Conservation (phyloP, 257 asterid species). For the Penstemon davidsonii region DNA sequence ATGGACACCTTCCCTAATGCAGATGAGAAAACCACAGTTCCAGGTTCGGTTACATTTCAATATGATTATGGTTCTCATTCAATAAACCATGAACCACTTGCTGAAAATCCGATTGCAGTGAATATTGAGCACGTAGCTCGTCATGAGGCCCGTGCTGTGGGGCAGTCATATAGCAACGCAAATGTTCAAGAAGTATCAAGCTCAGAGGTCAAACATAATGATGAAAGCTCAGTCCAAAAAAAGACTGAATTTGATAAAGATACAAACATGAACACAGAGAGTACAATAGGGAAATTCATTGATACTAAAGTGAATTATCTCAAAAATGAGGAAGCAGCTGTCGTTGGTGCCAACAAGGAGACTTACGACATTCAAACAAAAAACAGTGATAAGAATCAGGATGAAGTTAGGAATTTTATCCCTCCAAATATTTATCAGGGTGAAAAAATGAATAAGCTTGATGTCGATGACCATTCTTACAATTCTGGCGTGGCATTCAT, state of each 20-base stretch:
- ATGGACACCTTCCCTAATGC: conserved; percentile 33
- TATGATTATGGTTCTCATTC: conserved; percentile 45
- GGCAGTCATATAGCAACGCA: conserved; percentile 38
- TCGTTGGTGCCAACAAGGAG: conserved; percentile 33
- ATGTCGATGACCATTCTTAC: conserved; percentile 37
- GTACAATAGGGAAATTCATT: conserved; percentile 42
- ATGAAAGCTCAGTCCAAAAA: conserved; percentile 41
- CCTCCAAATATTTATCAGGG: conserved; percentile 42
- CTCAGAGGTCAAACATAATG: conserved; percentile 38
- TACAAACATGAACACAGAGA: conserved; percentile 50
- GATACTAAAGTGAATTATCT: conserved; percentile 41
- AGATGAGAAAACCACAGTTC: conserved; percentile 35
- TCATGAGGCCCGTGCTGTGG: conserved; percentile 38
- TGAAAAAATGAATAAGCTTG: conserved; percentile 40
- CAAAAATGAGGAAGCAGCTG: conserved; percentile 55
- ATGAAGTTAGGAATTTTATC: conserved; percentile 31
- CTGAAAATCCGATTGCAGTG: conserved; percentile 41
- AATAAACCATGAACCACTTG: conserved; percentile 39
- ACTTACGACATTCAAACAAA: conserved; percentile 37
- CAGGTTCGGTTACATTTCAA: conserved; percentile 34
- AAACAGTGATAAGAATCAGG: conserved; percentile 44
- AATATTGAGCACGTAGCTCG: conserved; percentile 40
- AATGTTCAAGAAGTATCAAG: conserved; percentile 39
- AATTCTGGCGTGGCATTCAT: conserved; percentile 36
- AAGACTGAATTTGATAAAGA: conserved; percentile 47